phyloP scores from a whole-genome alignment of 2,329 filamentous ascomycete species.

The Domatiomyces catenatus region DNA sequence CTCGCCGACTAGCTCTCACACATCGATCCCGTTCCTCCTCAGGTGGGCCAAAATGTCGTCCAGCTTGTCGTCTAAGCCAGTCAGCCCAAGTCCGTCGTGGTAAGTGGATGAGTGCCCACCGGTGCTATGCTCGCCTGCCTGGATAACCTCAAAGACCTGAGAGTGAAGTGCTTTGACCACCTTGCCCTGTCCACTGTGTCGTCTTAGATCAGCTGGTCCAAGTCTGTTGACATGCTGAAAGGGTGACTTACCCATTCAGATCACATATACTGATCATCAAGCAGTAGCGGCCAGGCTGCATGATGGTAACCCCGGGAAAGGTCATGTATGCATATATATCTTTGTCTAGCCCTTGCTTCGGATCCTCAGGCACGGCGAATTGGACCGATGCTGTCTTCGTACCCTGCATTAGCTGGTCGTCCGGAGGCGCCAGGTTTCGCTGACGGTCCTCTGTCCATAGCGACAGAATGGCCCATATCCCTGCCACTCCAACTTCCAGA shows the following conservation, averaged over 20 bases:
- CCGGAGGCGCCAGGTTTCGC: slow-evolving; percentile 9
- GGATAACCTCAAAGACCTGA: slow-evolving; percentile 10
- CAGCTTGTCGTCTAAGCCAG: slow-evolving; percentile 2
- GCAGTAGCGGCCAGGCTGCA: slow-evolving; percentile 12
- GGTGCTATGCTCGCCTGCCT: slow-evolving; percentile 6
- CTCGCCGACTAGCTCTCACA: background rate
- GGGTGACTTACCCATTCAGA: slow-evolving; percentile 12
- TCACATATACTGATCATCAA: slow-evolving; percentile 15
- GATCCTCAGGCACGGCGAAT: background rate
- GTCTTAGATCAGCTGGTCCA: background rate
- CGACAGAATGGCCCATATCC: slow-evolving; percentile 14
- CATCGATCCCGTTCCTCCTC: slow-evolving; percentile 8
- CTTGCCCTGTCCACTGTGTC: slow-evolving; percentile 1
- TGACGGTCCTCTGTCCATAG: slow-evolving; percentile 11
- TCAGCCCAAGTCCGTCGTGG: background rate
- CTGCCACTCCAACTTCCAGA: slow-evolving; percentile 5
- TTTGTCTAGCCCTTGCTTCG: slow-evolving; percentile 5
- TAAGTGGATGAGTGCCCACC: slow-evolving; percentile 1
- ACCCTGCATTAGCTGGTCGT: slow-evolving; percentile 12
- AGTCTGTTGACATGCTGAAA: slow-evolving; percentile 3
- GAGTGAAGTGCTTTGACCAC: slow-evolving; percentile 10
- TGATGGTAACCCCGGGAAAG: slow-evolving; percentile 13
- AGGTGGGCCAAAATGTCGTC: slow-evolving; percentile 4
- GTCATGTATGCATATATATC: slow-evolving; percentile 12
- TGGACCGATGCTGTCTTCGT: slow-evolving; percentile 15